phyloP scores from a whole-genome alignment of 2,329 filamentous ascomycete species.

The Gnomoniopsis smithogilvyi region DNA sequence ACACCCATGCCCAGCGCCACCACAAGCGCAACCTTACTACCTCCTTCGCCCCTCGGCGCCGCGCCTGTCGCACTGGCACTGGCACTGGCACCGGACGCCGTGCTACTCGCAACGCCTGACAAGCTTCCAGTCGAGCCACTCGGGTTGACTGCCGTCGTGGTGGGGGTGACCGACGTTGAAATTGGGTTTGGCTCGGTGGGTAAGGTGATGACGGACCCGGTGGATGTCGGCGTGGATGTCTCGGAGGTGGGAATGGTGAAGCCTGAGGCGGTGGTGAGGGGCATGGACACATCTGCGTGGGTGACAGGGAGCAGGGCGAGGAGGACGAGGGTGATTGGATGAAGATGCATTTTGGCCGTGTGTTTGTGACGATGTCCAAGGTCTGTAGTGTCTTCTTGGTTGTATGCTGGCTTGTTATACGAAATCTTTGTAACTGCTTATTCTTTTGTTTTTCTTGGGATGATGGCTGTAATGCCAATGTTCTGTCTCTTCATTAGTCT shows the following conservation, averaged over 20 bases:
- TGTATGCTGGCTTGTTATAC: not conserved
- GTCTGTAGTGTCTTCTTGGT: not conserved
- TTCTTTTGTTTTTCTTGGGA: no score
- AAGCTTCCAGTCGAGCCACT: constrained; percentile 1
- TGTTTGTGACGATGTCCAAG: not conserved
- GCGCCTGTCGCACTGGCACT: not conserved
- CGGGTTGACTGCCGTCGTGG: constrained; percentile 5
- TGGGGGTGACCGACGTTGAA: not conserved
- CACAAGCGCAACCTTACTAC: constrained; percentile 12
- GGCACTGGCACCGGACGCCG: not conserved
- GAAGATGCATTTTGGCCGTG: not conserved
- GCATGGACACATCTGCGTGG: not conserved
- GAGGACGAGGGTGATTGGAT: not conserved
- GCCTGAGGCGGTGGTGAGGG: not conserved
- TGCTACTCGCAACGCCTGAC: not conserved
- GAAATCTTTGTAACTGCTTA: no score
- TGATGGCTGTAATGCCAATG: no score
- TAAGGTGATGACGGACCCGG: not conserved
- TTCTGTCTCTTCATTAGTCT: no score
- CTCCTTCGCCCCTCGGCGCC: not conserved
- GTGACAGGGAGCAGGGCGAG: not conserved
- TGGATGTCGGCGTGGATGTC: not conserved
- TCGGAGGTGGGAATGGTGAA: not conserved
- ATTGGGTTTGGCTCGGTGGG: not conserved
- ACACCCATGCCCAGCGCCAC: constrained; percentile 13